Evolutionary conservation across 352 stramenopile species (phyloP).

Genomic region (Globisporangium spiculum): DNA sequence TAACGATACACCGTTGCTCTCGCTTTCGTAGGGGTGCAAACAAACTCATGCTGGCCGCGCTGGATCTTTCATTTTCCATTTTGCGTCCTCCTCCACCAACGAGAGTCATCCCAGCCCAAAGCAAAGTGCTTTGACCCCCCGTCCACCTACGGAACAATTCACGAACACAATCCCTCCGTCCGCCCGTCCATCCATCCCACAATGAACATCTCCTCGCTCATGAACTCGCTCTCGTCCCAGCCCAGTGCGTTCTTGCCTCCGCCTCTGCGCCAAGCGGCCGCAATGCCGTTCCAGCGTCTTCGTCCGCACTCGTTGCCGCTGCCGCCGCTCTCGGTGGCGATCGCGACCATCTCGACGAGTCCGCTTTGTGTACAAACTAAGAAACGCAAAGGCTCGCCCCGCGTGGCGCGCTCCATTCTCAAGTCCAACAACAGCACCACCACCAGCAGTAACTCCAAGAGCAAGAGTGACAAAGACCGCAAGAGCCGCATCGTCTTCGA

Average conservation of each 20-base stretch:
- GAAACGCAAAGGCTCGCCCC: neutral
- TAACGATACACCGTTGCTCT: neutral
- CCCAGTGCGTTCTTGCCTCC: neutral
- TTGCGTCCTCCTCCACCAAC: neutral
- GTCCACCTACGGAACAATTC: neutral
- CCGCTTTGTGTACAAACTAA: conserved; percentile 6
- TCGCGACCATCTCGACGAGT: neutral
- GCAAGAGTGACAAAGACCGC: conserved; percentile 28
- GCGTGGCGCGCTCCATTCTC: conserved; percentile 13
- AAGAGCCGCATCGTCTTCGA: conserved; percentile 57
- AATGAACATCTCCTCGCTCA: conserved; percentile 14
- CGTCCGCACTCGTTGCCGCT: neutral
- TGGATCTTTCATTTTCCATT: conserved; percentile 10
- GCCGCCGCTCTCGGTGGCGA: conserved; percentile 11
- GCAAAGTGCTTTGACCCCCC: neutral
- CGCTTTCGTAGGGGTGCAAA: neutral
- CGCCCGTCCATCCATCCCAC: neutral
- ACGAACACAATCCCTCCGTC: neutral
- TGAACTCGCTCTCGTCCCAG: conserved; percentile 1
- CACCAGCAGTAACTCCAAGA: neutral
- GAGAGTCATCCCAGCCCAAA: neutral
- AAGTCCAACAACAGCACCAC: neutral
- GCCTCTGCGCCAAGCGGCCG: neutral
- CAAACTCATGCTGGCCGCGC: neutral
- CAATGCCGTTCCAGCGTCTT: neutral